Conservation (phyloP, 371 early-diverging fungal genomes). For the Haplosporangium sp. region DNA sequence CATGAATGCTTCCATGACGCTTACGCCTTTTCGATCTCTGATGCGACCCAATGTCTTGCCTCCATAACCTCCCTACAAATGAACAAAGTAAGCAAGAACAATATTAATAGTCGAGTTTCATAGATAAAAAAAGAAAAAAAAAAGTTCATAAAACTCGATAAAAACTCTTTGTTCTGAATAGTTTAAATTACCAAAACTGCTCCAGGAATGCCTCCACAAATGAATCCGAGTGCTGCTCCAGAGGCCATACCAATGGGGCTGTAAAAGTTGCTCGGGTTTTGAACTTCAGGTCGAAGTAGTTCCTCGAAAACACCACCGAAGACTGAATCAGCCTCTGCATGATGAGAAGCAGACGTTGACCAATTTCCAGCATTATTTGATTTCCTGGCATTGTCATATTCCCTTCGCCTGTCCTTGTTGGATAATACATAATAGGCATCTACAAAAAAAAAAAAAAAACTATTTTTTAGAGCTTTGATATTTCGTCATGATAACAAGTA, state of each 20-base stretch:
- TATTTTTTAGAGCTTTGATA: not conserved
- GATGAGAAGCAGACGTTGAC: conserved; percentile 16
- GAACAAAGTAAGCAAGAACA: not conserved
- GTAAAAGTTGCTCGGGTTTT: conserved; percentile 56
- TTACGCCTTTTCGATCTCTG: conserved; percentile 63
- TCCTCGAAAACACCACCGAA: conserved; percentile 76
- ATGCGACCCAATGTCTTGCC: conserved; percentile 64
- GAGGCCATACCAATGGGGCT: conserved; percentile 61
- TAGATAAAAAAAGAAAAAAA: conserved; percentile 5
- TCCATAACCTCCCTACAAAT: conserved; percentile 58
- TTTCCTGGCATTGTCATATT: conserved; percentile 61
- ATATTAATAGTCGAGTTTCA: too few species aligned
- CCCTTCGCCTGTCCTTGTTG: conserved; percentile 56
- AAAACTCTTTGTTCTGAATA: too few species aligned
- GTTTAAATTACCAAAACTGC: conserved; percentile 52
- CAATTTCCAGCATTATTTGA: conserved; percentile 13
- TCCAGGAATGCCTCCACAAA: conserved; percentile 70
- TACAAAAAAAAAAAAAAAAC: not conserved
- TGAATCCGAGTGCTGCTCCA: conserved; percentile 70
- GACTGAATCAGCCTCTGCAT: conserved; percentile 57
- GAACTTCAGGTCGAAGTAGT: conserved; percentile 65
- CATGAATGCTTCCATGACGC: conserved; percentile 65
- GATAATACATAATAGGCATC: conserved; percentile 72
- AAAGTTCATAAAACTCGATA: not conserved
- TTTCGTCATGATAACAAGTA: not conserved